phyloP scores from a whole-genome alignment of 768 basidiomycete species.

The Boletales sp. region DNA sequence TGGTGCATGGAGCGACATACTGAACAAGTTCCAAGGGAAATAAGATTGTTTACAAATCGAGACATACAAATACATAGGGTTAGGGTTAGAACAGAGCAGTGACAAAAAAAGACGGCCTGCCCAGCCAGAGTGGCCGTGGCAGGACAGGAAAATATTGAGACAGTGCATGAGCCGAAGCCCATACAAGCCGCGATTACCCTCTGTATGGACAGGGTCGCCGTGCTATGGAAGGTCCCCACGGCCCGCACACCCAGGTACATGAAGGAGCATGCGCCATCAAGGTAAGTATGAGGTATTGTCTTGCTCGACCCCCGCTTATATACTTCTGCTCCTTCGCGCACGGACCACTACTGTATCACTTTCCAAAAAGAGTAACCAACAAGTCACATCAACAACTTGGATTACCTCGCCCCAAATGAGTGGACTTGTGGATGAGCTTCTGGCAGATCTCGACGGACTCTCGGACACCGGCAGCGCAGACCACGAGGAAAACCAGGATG shows the following conservation, averaged over 20 bases:
- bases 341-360: conserved; percentile 9
- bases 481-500: conserved; percentile 38
- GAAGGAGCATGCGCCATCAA: conserved; percentile 61
- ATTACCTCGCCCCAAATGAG: conserved; percentile 48
- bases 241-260: conserved; percentile 54
- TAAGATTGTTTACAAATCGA: too few relatives aligned
- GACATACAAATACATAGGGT: conserved; percentile 22
- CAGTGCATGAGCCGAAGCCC: conserved; percentile 71
- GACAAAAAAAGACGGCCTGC: conserved; percentile 25
- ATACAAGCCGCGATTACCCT: conserved; percentile 45
- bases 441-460: conserved; percentile 87
- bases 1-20: conserved; percentile 20
- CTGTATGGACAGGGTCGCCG: conserved; percentile 54
- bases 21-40: too few relatives aligned
- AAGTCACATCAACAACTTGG: neutral
- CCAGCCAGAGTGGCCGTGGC: conserved; percentile 49
- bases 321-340: conserved; percentile 1
- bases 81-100: conserved; percentile 25
- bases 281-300: conserved; percentile 49
- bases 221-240: conserved; percentile 50
- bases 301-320: conserved; percentile 5
- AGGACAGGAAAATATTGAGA: conserved; percentile 79
- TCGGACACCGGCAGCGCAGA: conserved; percentile 62
- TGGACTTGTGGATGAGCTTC: conserved; percentile 85
- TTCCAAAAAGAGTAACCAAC: conserved; percentile 12